Base-by-base conservation (phyloP, 805 yeast genomes). In the Starmerella cellae region DNA sequence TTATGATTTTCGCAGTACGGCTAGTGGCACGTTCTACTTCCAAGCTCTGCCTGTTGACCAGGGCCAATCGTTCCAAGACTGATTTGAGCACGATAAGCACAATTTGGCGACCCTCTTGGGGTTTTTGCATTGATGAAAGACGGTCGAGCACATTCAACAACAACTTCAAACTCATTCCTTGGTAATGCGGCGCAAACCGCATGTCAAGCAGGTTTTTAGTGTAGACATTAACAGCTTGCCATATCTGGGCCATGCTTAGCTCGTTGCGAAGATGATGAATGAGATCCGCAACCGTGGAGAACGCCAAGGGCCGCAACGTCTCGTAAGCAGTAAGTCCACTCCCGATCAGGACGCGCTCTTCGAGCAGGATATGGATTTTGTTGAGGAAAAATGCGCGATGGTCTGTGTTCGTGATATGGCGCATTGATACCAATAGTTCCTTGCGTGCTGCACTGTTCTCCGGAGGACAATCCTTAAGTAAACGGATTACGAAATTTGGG, bases 131-230 rank as follows among this genome's bases (percentile, higher is more conserved):
- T 54, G 81, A 80, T 72, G 81, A 70, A 31, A 91, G 80, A 35
- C 94, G 67, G 51, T 93, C 98, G 18, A 91, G 88, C 53, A 93
- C 66, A 59, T 91, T 93, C 48, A 88, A 62, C 26, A 91, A 62
- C 26, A 91, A 66, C 61, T 87, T 88, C 2, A 96, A 95, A 62
- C 95, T 82, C 96, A 91, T 85, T 9, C 87, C 82, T 60, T 93
- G 97, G 29, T 87, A 95, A 5, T 94, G 82, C 47, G 83, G 70
- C 1, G 94, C 91, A 49, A 91, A 63, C 0, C 87, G 66, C 48
- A 74, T 76, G 57, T 93, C 97, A 52, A 80, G 79, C 48, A 91
- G 64, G 51, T 84, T 77, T 23, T 71, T 72, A 55, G 94, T 79
- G 56, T 84, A 91, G 43, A 83, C 79, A 35, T 70, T 73, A 3